Evolutionary conservation across 345 rosid genomes (phyloP).

Genomic region (Gossypium anomalum): DNA sequence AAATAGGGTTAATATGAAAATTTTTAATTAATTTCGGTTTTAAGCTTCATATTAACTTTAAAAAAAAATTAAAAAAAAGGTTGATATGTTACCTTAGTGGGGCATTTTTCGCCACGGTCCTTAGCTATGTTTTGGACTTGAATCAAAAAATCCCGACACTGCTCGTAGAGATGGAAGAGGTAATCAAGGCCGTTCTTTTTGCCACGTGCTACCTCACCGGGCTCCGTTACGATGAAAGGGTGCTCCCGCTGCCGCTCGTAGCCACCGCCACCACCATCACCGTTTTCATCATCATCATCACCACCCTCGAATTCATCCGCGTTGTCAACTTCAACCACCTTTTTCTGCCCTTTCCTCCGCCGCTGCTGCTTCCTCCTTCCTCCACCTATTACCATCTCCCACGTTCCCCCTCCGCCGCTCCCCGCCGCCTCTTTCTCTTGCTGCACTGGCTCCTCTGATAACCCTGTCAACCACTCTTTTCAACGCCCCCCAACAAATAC

Average conservation of each 20-base stretch:
- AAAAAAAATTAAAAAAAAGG: too few relatives aligned
- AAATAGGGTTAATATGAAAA: too few relatives aligned
- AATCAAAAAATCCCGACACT: slow-evolving; percentile 88
- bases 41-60: not conserved
- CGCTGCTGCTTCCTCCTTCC: slow-evolving; percentile 37
- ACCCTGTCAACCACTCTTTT: slow-evolving; percentile 38
- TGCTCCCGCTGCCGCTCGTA: slow-evolving; percentile 90
- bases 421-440: slow-evolving; percentile 66
- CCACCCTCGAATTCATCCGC: slow-evolving; percentile 27
- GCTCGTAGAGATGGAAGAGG: slow-evolving; percentile 96
- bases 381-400: slow-evolving; percentile 38
- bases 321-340: slow-evolving; percentile 35
- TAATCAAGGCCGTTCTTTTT: slow-evolving; percentile 99
- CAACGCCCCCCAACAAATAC: not conserved
- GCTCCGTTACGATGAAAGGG: slow-evolving; percentile 99
- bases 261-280: slow-evolving; percentile 27
- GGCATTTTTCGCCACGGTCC: slow-evolving; percentile 97
- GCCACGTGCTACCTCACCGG: slow-evolving; percentile 99
- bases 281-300: slow-evolving; percentile 37
- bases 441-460: slow-evolving; percentile 82
- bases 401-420: slow-evolving; percentile 47
- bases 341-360: slow-evolving; percentile 42
- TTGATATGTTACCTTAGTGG: slow-evolving; percentile 65
- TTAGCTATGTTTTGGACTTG: slow-evolving; percentile 92
- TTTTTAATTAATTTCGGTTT: too few relatives aligned